phyloP scores from a whole-genome alignment of 2,329 filamentous ascomycete species.

The Botrytis fabae region DNA sequence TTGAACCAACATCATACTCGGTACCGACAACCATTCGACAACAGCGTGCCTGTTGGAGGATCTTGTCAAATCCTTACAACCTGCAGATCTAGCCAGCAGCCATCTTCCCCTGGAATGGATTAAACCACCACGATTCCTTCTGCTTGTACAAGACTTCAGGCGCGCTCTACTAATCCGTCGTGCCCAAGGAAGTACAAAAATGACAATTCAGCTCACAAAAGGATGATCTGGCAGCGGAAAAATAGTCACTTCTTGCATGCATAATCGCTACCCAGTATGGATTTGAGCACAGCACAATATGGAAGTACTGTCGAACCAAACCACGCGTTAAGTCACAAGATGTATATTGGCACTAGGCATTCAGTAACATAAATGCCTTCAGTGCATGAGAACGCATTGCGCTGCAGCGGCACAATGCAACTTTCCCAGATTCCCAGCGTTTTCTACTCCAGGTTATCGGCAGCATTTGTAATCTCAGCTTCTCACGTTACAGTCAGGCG shows the following conservation, averaged over 20 bases:
- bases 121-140: neutral
- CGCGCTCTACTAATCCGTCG: neutral
- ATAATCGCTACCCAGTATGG: slow-evolving; percentile 3
- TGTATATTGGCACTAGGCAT: neutral
- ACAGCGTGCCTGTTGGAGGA: neutral
- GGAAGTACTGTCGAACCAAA: neutral
- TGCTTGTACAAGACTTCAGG: neutral
- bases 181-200: neutral
- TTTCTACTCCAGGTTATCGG: neutral
- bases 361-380: neutral
- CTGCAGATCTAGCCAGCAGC: neutral
- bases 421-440: neutral
- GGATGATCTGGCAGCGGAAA: slow-evolving; percentile 19
- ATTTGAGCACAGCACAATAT: neutral
- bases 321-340: slow-evolving; percentile 1
- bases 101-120: neutral
- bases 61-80: neutral
- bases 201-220: slow-evolving; percentile 3
- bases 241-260: slow-evolving; percentile 15
- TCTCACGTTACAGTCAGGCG: neutral
- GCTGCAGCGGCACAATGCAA: neutral
- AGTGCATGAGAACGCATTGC: slow-evolving; percentile 7
- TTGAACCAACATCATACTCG: neutral
- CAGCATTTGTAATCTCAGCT: neutral
- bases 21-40: neutral